Evolutionary conservation across 768 basidiomycete genomes (phyloP).

Genomic region (Trametes cingulata): DNA sequence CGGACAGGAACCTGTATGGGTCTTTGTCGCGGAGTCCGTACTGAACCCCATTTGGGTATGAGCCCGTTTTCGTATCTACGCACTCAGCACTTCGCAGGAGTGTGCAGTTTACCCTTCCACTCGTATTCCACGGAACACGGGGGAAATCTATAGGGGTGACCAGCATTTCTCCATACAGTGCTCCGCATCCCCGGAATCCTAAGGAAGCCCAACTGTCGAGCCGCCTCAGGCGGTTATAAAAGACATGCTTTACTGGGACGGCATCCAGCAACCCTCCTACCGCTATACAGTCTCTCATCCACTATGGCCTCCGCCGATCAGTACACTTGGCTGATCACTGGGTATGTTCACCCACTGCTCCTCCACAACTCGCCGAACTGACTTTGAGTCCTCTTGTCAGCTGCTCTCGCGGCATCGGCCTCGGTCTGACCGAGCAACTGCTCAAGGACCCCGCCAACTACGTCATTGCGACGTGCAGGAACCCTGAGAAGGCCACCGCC

Average conservation of each 20-base stretch:
- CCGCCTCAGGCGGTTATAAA: not conserved
- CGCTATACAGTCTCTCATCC: not conserved
- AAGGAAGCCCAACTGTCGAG: too few relatives aligned
- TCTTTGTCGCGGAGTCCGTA: too few relatives aligned
- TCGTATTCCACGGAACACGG: too few relatives aligned
- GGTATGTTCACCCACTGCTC: not conserved
- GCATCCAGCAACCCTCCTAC: not conserved
- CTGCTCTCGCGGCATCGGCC: constrained; percentile 31
- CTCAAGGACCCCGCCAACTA: constrained; percentile 24
- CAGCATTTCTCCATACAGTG: too few relatives aligned
- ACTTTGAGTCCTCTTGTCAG: not conserved
- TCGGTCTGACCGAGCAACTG: constrained; percentile 31
- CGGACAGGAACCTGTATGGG: too few relatives aligned
- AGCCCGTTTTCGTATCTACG: too few relatives aligned
- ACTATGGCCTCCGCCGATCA: not conserved
- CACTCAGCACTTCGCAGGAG: too few relatives aligned
- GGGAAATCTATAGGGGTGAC: too few relatives aligned
- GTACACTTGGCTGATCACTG: constrained; percentile 12
- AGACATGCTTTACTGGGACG: not conserved
- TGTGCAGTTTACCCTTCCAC: too few relatives aligned
- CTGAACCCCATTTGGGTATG: too few relatives aligned
- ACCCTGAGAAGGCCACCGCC: constrained; percentile 25
- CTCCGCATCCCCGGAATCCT: too few relatives aligned
- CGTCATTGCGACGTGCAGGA: constrained; percentile 35
- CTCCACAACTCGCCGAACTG: too few relatives aligned